Base-by-base conservation (phyloP, 768 basidiomycete genomes). In the Lenzites betulinus region DNA sequence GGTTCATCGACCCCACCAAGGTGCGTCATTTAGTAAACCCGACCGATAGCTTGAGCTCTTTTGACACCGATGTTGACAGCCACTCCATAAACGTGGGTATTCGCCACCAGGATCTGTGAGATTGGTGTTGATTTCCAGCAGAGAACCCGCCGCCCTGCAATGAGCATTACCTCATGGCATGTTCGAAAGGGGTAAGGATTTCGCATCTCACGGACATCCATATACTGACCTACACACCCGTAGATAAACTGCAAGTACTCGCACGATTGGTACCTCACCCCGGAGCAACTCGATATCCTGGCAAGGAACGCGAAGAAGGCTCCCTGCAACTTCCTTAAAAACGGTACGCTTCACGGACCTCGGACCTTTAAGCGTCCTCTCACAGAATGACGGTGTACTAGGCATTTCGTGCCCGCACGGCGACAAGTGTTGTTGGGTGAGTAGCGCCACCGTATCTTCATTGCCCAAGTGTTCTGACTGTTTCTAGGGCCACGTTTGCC, bases 91-190 rank as follows among this genome's bases (percentile, higher is more conserved):
- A 78, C 89, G 89, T 89, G 70, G 60, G 87, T 78, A 11, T 12
- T 33, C 12, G 9, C 38, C 12, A 0, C 5, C 38, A 30, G 48
- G 51, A 38, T 20, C 12, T 7, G 44, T 13, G 7, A 26, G 16
- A 8, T 16, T 23, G 3, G 39, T 49, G 25, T 51, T 51, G 30
- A 54, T 46, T 22, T 13, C 60, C 46, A 54, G 48, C 71, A 92
- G 91, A 92, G 75, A 83, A 81, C 60, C 91, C 91, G 35, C 90
- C 91, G 15, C 91, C 91, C 12, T 92, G 91, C 77, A 93, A 92
- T 67, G 90, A 92, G 74, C 83, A 85, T 69, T 93, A 93, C 73
- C 75, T 92, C 66, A 90, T 92, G 87, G 80, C 80, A 42, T 92
- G 91, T 75, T 88, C 88, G 56, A 91, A 91, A 79, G 89, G 88